These are phyloP conservation scores for Moringa oleifera DNA, from an alignment of 345 rosid genomes.

Conservation along the genomic window DNA sequence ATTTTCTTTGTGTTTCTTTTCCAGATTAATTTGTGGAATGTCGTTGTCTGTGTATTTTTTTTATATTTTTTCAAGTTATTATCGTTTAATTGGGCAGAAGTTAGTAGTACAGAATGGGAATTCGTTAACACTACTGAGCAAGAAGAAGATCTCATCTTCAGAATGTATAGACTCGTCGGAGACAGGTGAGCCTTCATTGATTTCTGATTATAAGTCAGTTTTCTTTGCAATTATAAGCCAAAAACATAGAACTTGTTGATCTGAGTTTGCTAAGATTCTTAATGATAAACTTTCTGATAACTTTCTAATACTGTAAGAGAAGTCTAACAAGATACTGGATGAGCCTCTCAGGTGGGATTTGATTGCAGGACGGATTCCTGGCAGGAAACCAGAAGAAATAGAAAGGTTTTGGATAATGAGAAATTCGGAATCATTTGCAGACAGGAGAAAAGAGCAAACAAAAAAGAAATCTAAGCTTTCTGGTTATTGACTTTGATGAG, in stretches of 20 bases:
- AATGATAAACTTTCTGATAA: no score
- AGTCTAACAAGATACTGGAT: no score
- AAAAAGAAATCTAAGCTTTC: no score
- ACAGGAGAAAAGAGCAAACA: conserved; percentile 31
- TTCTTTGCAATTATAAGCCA: no score
- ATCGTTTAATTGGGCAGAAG: conserved; percentile 30
- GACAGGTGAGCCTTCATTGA: conserved; percentile 34
- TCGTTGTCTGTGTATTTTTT: neutral
- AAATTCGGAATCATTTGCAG: conserved; percentile 43
- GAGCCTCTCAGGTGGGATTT: conserved; percentile 53
- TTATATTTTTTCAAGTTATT: neutral
- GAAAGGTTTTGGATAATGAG: conserved; percentile 80
- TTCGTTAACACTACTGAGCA: conserved; percentile 51
- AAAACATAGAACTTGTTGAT: no score
- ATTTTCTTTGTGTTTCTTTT: conserved; percentile 3
- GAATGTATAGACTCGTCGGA: conserved; percentile 66
- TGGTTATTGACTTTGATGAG: no score
- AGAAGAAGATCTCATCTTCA: conserved; percentile 64
- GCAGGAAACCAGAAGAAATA: conserved; percentile 60
- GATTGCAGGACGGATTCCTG: conserved; percentile 70
- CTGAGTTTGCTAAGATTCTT: no score
- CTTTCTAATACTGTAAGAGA: no score
- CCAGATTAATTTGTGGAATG: neutral
- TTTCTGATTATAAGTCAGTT: no score
- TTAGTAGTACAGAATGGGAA: conserved; percentile 59